These are phyloP conservation scores for bread wheat (Triticum aestivum) DNA, from an alignment of 176 grass and related monocot genomes.

Conservation along the genomic window DNA sequence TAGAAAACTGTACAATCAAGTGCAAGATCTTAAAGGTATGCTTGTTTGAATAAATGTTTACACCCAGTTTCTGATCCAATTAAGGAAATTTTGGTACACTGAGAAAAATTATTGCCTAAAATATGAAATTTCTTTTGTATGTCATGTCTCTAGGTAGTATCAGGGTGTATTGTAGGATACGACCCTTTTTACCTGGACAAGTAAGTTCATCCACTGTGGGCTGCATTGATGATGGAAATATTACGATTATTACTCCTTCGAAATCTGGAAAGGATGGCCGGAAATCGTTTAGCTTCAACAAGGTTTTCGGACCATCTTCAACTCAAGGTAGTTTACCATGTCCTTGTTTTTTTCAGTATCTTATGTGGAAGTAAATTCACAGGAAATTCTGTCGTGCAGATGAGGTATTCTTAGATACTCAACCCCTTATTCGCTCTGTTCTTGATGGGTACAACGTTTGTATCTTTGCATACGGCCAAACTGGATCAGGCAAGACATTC, in stretches of 20 bases:
- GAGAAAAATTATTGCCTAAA: conserved; percentile 23
- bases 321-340: conserved; percentile 68
- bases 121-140: conserved; percentile 4
- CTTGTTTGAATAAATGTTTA: conserved; percentile 17
- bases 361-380: conserved; percentile 15
- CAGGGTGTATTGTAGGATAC: conserved; percentile 94
- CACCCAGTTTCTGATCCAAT: not conserved
- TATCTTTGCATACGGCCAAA: conserved; percentile 99
- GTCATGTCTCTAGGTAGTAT: conserved; percentile 74
- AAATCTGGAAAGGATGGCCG: conserved; percentile 84
- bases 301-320: conserved; percentile 89
- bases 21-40: conserved; percentile 98
- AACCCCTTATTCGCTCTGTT: conserved; percentile 91
- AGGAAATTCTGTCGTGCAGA: conserved; percentile 48
- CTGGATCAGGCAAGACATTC: conserved; percentile 97
- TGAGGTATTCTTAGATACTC: conserved; percentile 98
- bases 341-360: not conserved
- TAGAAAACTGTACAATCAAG: conserved; percentile 94
- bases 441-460: conserved; percentile 99
- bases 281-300: conserved; percentile 86
- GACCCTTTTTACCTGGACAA: conserved; percentile 92
- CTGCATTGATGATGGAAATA: conserved; percentile 83
- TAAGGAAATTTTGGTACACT: not conserved
- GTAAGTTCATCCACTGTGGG: conserved; percentile 66
- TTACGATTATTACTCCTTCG: conserved; percentile 72